Base-by-base conservation (phyloP, 768 basidiomycete genomes). In the Pleurotus eryngii region DNA sequence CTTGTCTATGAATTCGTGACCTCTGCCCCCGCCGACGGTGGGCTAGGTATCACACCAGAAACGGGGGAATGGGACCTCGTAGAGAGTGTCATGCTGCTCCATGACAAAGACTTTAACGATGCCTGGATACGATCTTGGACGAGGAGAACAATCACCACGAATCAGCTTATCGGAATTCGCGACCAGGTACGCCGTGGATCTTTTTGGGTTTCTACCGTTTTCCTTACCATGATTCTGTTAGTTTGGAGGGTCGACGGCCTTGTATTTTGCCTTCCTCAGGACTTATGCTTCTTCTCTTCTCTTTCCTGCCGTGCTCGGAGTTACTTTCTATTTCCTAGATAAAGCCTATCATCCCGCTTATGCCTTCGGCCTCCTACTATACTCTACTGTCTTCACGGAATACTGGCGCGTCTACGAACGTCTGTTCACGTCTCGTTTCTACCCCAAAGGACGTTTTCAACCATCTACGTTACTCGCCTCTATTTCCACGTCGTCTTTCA, bases 391-490 rank as follows among this genome's bases (percentile, higher is more conserved):
- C 17, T 96, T 95, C 64, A 89, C 95, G 59, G 95, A 98, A 69
- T 88, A 86, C 77, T 99, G 96, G 96, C 82, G 90, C 26, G 81
- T 97, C 38, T 83, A 83, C 57, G 92, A 98, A 70, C 84, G 89
- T 15, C 84, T 87, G 40, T 75, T 96, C n/a, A 84, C 92, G 1
- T 81, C 94, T 47, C 79, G 85, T 27, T 95, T 92, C 78, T 89
- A 90, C 3, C 91, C 89, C 0, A 83, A 83, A 24, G 90, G 89
- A 18, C 85, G 88, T 0, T 84, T 86, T 70, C 82, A 80, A 27
- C 90, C 91, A 5, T 53, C 51, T 24, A 22, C 51, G 3, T 11
- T 39, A 6, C 20, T 24, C 6, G 11, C 27, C 18, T 24, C 24
- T 0, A n/a, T 27, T 6, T 35, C 27, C 1, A 20, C 51, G 9